Percentiles rank a stretch among this genome's conserved stretches.
phyloP scores from a whole-genome alignment of 805 yeast genomes.

The Sugiyamaella floridensis region DNA sequence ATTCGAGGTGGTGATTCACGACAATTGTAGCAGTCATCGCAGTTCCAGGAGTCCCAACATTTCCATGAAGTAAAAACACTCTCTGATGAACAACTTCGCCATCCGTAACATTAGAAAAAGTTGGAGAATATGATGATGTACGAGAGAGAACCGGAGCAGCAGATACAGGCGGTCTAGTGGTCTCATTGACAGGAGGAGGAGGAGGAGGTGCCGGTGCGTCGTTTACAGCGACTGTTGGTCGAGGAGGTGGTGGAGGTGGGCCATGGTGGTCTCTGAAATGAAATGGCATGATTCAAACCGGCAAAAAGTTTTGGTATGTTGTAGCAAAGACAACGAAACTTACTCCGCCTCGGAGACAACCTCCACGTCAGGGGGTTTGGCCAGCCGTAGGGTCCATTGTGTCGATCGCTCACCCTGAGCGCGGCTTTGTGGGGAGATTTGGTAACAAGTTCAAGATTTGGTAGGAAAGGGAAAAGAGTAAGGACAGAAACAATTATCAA shows the following conservation, averaged over 20 bases:
- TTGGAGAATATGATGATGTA: constrained; percentile 8
- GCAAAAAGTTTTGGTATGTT: too few relatives aligned
- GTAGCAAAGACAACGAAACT: neutral
- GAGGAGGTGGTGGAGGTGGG: neutral
- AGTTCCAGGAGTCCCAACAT: constrained; percentile 25
- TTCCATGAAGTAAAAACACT: constrained; percentile 32
- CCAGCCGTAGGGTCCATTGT: too few relatives aligned
- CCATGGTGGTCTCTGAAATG: neutral
- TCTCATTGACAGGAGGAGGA: constrained; percentile 3
- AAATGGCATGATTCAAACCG: neutral
- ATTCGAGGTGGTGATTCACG: constrained; percentile 35
- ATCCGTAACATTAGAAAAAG: constrained; percentile 27
- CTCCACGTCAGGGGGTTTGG: neutral
- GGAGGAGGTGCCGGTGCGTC: constrained; percentile 3
- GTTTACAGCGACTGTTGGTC: neutral
- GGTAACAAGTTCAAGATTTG: too few relatives aligned
- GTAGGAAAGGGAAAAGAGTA: too few relatives aligned
- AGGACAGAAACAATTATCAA: too few relatives aligned
- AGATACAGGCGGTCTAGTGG: neutral
- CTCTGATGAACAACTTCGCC: constrained; percentile 24
- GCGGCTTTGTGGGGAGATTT: too few relatives aligned
- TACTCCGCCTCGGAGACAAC: neutral
- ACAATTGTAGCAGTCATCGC: constrained; percentile 36
- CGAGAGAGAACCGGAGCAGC: neutral
- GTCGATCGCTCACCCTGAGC: too few relatives aligned